Percentiles rank a stretch among this genome's conserved stretches.
Evolutionary conservation across 2,329 filamentous ascomycete genomes (phyloP).

Genomic region (Phialocephala subalpina): DNA sequence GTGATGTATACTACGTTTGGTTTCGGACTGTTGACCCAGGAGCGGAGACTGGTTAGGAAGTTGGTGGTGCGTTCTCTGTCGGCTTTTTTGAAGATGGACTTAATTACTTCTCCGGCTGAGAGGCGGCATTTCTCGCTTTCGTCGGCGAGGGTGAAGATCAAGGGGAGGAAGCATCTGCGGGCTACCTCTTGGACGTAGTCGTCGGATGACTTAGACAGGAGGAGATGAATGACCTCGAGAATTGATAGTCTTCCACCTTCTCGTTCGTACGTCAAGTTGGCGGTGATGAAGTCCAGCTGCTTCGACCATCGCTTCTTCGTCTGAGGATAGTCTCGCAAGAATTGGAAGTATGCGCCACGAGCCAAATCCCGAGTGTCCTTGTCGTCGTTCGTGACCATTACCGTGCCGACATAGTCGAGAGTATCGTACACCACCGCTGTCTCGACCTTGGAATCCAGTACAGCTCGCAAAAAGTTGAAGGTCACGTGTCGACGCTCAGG

Average conservation of each 20-base stretch:
- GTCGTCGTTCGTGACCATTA: constrained; percentile 97
- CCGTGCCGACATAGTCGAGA: constrained; percentile 84
- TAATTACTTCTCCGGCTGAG: constrained; percentile 81
- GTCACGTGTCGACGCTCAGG: constrained; percentile 91
- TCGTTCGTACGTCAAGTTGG: constrained; percentile 90
- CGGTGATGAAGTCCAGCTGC: constrained; percentile 86
- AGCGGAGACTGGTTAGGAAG: constrained; percentile 74
- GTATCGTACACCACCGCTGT: constrained; percentile 91
- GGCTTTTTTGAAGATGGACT: constrained; percentile 80
- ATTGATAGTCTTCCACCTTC: constrained; percentile 90
- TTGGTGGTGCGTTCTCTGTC: constrained; percentile 75
- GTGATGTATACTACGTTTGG: constrained; percentile 74
- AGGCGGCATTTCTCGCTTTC: constrained; percentile 85
- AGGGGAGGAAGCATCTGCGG: constrained; percentile 81
- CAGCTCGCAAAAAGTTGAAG: constrained; percentile 91
- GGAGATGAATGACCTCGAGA: constrained; percentile 86
- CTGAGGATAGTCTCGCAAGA: constrained; percentile 93
- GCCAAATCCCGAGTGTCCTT: constrained; percentile 87
- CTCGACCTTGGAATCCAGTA: constrained; percentile 85
- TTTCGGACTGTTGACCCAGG: constrained; percentile 80
- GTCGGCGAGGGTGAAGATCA: constrained; percentile 86
- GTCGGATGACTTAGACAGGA: constrained; percentile 86
- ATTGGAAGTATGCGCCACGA: constrained; percentile 90
- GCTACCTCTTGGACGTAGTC: constrained; percentile 85
- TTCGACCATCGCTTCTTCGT: constrained; percentile 88